Percentiles rank a stretch among this genome's conserved stretches.
Conservation (phyloP, 2,329 filamentous ascomycete genomes). For the Teratosphaeria nubilosa region DNA sequence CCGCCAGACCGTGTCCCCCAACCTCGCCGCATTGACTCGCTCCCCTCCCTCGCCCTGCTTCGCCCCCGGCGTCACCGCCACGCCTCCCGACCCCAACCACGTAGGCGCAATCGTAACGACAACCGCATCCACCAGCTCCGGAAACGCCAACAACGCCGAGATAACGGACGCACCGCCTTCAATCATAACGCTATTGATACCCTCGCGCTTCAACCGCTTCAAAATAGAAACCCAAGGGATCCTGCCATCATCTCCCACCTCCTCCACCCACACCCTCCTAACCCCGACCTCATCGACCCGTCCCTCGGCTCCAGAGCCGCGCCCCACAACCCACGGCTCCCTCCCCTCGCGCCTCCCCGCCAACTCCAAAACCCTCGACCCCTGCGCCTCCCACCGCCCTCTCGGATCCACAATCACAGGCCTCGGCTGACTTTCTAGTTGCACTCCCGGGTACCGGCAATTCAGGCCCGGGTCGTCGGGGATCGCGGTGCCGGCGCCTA, state of each 20-base stretch:
- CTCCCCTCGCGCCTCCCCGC: constrained; percentile 56
- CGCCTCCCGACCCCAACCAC: constrained; percentile 77
- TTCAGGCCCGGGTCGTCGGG: constrained; percentile 82
- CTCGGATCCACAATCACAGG: constrained; percentile 75
- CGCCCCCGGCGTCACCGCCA: constrained; percentile 63
- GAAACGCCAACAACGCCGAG: constrained; percentile 60
- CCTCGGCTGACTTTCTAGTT: constrained; percentile 54
- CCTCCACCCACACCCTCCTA: constrained; percentile 11
- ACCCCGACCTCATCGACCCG: neutral
- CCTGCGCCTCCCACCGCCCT: constrained; percentile 57
- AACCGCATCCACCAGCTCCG: constrained; percentile 59
- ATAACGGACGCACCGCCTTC: constrained; percentile 80
- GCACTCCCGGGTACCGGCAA: constrained; percentile 43
- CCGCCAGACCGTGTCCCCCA: constrained; percentile 60
- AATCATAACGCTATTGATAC: constrained; percentile 74
- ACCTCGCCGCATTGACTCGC: constrained; percentile 49
- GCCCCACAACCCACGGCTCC: constrained; percentile 65
- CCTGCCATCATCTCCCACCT: constrained; percentile 17
- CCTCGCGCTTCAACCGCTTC: constrained; percentile 45
- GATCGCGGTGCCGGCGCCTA: constrained; percentile 74
- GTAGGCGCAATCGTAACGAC: constrained; percentile 84
- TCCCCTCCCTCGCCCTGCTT: constrained; percentile 36
- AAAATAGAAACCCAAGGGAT: constrained; percentile 56
- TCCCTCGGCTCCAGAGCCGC: constrained; percentile 19
- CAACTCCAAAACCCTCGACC: constrained; percentile 53